Base-by-base conservation (phyloP, 192 early-diverging fungal genomes). In the Backusella mclennaniae region DNA sequence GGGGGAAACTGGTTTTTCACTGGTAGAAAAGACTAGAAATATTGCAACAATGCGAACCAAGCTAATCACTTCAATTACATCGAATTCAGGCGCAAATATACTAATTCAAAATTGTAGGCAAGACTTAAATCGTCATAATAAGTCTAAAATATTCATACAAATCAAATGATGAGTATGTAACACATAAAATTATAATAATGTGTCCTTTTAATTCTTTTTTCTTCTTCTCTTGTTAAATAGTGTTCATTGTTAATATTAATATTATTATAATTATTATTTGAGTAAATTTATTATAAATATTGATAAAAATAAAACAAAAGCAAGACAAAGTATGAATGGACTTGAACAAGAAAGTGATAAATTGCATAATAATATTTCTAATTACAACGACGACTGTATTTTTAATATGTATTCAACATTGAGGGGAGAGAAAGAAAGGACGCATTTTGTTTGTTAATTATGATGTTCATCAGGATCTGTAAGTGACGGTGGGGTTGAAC, bases 41-140 rank as follows among this genome's bases (percentile, higher is more conserved):
- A 82, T 82, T 72, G 80, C 80, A 9, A 82, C 80, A 0, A 77
- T 77, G 26, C 68, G 80, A 14, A 82, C 80, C 3, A 36, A 73
- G 35, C 71, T 73, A 33, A 75, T 82, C 1, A 19, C 77, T 1
- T 74, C 76, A 4, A 82, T 82, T 49, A 74, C 76, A 14, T 77
- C 76, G 0, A 69, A 76, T 46, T 75, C 73, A 11, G 80, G 80
- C 15, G 23, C 69, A 41, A 53, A 46, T 4, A 66, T 82, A 21
- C 80, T 76, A 7, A 31, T 82, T 17, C 19, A 21, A n/a, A n/a
- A 19, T 53, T 53, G 19, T 53, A 53, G 52, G 52, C 19, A 53
- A 53, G 52, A 53, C 52, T 53, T 21, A 53, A 53, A 53, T 53
- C 17, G 0, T 21, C 19, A 23, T 23, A 53, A 42, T 42, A 15